phyloP scores from a whole-genome alignment of 306 rosid species.

The Prunus mume region DNA sequence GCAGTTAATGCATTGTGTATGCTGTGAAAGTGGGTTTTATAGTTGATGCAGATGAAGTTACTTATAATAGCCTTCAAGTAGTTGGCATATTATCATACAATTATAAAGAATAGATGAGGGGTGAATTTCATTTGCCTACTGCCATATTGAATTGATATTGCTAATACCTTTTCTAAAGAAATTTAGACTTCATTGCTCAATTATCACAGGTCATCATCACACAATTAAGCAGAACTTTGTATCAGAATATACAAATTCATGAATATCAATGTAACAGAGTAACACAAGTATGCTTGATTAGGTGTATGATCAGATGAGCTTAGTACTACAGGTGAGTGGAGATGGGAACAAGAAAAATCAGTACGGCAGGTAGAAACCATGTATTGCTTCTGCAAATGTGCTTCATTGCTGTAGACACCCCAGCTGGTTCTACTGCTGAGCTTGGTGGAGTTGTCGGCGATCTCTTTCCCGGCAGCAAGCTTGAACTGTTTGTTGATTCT shows the following conservation, averaged over 20 bases:
- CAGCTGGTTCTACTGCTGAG: constrained; percentile 9
- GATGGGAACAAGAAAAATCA: constrained; percentile 4
- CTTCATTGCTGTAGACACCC: constrained; percentile 2
- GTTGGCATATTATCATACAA: not conserved
- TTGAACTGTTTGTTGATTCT: not conserved
- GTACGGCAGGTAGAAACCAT: constrained; percentile 20
- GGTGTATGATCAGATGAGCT: not conserved
- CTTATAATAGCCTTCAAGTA: not conserved
- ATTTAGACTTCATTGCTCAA: not conserved
- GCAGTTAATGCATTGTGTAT: not conserved
- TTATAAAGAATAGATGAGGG: not conserved
- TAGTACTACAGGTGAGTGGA: not conserved
- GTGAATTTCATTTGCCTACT: not conserved
- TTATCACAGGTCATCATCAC: not conserved
- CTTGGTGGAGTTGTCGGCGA: not conserved
- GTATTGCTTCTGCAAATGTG: not conserved
- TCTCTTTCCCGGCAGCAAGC: not conserved
- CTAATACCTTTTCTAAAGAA: not conserved
- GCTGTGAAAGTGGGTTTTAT: not conserved
- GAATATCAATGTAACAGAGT: not conserved
- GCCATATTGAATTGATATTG: not conserved
- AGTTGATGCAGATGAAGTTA: not conserved
- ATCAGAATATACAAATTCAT: not conserved
- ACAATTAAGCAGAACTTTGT: not conserved
- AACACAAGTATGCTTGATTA: not conserved